Base-by-base conservation (phyloP, 371 early-diverging fungal genomes). In the Apophysomyces trapeziformis region DNA sequence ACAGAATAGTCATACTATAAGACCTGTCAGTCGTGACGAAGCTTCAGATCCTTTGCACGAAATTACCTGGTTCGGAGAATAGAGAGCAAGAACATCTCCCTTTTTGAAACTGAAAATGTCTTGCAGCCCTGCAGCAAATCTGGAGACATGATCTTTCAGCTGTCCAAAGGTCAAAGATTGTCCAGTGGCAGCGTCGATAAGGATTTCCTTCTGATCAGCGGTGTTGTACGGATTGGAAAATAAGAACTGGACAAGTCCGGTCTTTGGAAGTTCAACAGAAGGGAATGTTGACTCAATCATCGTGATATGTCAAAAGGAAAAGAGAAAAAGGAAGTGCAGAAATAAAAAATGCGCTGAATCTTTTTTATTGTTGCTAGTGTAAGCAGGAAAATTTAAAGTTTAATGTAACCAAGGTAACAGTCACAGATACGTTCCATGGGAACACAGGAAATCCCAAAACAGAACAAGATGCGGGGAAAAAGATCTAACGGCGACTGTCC, bases 101-200 rank as follows among this genome's bases (percentile, higher is more conserved):
- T 73, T 75, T 50, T 86, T 70, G 38, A 95, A 84, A 2, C 78
- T 73, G 7, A 60, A 68, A 13, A 65, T 61, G 63, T 90, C 84
- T 74, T 83, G 78, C 13, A 96, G 78, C 21, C 93, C 91, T 11
- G 88, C 86, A 35, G 92, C 92, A 75, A 95, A 89, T 14, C 82
- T 74, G 44, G 82, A 68, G 11, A 89, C 75, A 18, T 73, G 60
- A 54, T 75, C 65, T 45, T 84, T 82, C 26, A 94, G 69, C 58
- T 92, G 84, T 12, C 80, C 85, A 71, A 85, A 90, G 12, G 94
- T 88, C 56, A 91, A 60, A 9, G 73, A 70, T 38, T 80, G 68
- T 0, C 79, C 80, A 1, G 87, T 85, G 46, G 70, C 58, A 38
- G 82, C 86, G 65, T 93, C 90, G 54, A 92, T 80, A 16, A 86